phyloP scores from a whole-genome alignment of 2,329 filamentous ascomycete genomes.

The Podosphaera xanthii region DNA sequence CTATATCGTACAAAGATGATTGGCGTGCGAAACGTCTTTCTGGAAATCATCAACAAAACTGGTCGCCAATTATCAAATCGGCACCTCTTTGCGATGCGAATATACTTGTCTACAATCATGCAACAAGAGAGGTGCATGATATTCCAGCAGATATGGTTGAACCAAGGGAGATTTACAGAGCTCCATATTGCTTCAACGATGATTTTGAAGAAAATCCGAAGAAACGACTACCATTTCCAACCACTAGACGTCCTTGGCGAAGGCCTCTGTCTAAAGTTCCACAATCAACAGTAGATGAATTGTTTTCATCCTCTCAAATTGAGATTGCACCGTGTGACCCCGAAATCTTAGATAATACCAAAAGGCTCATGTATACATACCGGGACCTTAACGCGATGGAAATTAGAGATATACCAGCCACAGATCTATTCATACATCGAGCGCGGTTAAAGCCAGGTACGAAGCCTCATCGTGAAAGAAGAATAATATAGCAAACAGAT shows the following conservation, averaged over 20 bases:
- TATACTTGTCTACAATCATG: no score
- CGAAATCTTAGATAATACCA: neutral
- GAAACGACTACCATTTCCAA: neutral
- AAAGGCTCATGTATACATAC: conserved; percentile 1
- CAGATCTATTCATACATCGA: neutral
- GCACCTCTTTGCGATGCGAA: no score
- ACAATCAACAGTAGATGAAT: neutral
- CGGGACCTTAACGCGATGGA: neutral
- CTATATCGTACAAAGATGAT: no score
- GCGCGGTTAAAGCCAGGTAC: neutral
- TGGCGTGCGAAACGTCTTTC: no score
- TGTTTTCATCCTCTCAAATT: neutral
- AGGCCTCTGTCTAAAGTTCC: neutral
- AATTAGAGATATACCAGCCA: conserved; percentile 1
- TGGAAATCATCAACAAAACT: no score
- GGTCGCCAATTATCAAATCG: no score
- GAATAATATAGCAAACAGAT: neutral
- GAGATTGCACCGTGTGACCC: neutral
- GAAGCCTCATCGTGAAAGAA: neutral
- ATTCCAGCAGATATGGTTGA: no score
- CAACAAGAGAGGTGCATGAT: no score
- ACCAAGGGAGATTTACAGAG: no score
- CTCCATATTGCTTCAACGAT: no score
- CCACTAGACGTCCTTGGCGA: neutral
- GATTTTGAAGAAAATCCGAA: no score